Evolutionary conservation across 1,139 yeast genomes (phyloP).

Genomic region (Candida pseudoviswanathii): DNA sequence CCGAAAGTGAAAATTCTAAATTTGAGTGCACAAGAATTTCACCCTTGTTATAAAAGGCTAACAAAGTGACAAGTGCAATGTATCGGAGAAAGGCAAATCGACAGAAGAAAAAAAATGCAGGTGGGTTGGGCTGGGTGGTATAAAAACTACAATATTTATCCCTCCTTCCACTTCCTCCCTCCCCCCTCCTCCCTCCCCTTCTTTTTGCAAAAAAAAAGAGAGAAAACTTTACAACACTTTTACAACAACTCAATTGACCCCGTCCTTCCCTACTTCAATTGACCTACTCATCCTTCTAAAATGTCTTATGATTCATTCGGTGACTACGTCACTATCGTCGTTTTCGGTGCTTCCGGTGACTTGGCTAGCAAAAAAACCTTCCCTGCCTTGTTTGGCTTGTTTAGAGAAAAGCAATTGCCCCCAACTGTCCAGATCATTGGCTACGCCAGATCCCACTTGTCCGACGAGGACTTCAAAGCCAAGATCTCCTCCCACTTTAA

Average conservation of each 20-base stretch:
- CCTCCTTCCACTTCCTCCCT: too few relatives aligned
- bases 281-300: neutral
- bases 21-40: too few relatives aligned
- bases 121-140: too few relatives aligned
- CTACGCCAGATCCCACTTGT: slow-evolving; percentile 82
- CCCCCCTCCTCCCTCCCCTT: too few relatives aligned
- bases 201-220: too few relatives aligned
- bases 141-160: too few relatives aligned
- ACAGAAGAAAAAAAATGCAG: too few relatives aligned
- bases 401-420: slow-evolving; percentile 79
- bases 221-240: neutral
- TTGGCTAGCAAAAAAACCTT: slow-evolving; percentile 95
- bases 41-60: too few relatives aligned
- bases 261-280: neutral
- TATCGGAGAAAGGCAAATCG: too few relatives aligned
- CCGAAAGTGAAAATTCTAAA: too few relatives aligned
- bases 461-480: slow-evolving; percentile 63
- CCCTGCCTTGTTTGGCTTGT: slow-evolving; percentile 75
- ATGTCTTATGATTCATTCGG: slow-evolving; percentile 38
- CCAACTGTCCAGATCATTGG: slow-evolving; percentile 75
- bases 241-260: neutral
- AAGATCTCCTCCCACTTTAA: slow-evolving; percentile 71
- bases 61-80: too few relatives aligned
- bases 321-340: slow-evolving; percentile 72
- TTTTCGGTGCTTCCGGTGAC: slow-evolving; percentile 97